These are phyloP conservation scores for Striga asiatica DNA, from an alignment of 257 asterid genomes.

Conservation along the genomic window DNA sequence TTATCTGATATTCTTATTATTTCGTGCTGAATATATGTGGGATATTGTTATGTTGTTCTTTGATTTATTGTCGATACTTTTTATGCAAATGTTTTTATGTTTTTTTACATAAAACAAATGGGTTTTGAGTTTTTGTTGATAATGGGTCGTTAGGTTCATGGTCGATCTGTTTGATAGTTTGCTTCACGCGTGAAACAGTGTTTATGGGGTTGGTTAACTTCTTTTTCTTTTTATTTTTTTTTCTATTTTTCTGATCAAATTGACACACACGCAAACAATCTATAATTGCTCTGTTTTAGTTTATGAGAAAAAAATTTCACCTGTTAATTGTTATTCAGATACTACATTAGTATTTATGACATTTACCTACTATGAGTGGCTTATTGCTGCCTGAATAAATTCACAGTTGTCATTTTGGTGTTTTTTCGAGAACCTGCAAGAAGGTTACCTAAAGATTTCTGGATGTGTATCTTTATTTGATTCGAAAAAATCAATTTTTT, in stretches of 20 bases:
- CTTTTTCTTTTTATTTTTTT: not conserved
- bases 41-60: not conserved
- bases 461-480: too few relatives aligned
- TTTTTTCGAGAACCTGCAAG: too few relatives aligned
- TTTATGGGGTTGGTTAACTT: conserved; percentile 1
- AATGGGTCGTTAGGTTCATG: conserved; percentile 22
- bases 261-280: conserved; percentile 14
- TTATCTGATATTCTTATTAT: not conserved
- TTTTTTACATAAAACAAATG: too few relatives aligned
- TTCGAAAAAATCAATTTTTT: too few relatives aligned
- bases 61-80: conserved; percentile 17
- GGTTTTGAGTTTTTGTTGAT: conserved; percentile 10
- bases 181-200: conserved; percentile 6
- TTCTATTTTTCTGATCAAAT: conserved; percentile 12
- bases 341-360: conserved; percentile 16
- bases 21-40: not conserved
- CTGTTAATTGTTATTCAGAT: too few relatives aligned
- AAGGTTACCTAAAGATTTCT: too few relatives aligned
- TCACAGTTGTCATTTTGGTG: conserved; percentile 14
- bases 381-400: too few relatives aligned
- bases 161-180: conserved; percentile 50
- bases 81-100: too few relatives aligned
- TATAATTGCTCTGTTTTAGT: conserved; percentile 29
- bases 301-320: too few relatives aligned
- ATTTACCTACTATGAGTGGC: conserved; percentile 30